Percentiles rank a stretch among this genome's conserved stretches.
Conservation (phyloP, 2,329 filamentous ascomycete genomes). For the Fusarium algeriense region DNA sequence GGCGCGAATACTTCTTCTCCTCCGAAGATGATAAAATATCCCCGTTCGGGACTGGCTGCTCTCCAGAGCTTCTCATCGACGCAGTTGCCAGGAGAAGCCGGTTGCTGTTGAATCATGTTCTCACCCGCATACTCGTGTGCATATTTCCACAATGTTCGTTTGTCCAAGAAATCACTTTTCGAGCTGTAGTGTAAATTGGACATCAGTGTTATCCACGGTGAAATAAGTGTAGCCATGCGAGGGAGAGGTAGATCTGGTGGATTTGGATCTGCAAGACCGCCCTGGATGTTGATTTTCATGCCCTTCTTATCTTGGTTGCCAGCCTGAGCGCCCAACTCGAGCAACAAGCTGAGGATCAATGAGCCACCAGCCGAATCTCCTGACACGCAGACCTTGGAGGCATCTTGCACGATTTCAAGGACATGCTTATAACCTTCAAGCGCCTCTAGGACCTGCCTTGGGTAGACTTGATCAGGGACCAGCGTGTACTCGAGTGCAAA, state of each 20-base stretch:
- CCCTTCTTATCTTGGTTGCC: conserved; percentile 37
- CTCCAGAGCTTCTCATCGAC: conserved; percentile 75
- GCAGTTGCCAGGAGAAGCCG: conserved; percentile 76
- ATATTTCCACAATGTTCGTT: conserved; percentile 74
- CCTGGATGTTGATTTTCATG: conserved; percentile 17
- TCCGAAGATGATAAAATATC: conserved; percentile 79
- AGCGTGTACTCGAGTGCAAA: conserved; percentile 86
- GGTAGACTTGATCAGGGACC: conserved; percentile 79
- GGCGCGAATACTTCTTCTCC: conserved; percentile 82
- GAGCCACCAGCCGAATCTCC: conserved; percentile 86
- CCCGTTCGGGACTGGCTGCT: conserved; percentile 72
- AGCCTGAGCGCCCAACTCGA: conserved; percentile 67
- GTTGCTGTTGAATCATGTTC: conserved; percentile 50
- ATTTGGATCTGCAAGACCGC: conserved; percentile 26
- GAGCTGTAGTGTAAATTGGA: conserved; percentile 77
- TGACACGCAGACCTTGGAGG: conserved; percentile 75
- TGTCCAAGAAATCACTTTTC: conserved; percentile 79
- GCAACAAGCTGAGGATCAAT: conserved; percentile 77
- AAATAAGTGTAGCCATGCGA: conserved; percentile 77
- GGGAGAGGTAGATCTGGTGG: conserved; percentile 49
- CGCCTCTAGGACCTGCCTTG: conserved; percentile 78
- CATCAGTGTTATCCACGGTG: conserved; percentile 82
- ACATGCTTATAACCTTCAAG: conserved; percentile 78
- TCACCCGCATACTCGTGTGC: conserved; percentile 74
- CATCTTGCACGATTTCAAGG: conserved; percentile 67